phyloP scores from a whole-genome alignment of 2,329 filamentous ascomycete genomes.

The Pseudogymnoascus sp. region DNA sequence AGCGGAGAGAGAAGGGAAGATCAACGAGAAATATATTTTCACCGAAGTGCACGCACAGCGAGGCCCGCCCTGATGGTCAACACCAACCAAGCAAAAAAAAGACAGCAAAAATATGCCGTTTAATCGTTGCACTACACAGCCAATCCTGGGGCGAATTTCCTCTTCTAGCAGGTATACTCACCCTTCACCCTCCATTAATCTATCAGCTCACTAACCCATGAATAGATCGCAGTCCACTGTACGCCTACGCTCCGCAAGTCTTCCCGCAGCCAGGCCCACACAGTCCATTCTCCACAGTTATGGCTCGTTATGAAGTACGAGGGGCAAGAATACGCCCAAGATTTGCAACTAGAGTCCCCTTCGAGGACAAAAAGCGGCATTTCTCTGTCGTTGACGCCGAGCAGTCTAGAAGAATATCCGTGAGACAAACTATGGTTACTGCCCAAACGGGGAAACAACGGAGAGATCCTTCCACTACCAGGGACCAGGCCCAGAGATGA shows the following conservation, averaged over 20 bases:
- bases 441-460: not conserved
- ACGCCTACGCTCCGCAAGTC: not conserved
- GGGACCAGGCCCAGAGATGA: not conserved
- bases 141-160: not conserved
- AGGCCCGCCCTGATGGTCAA: not conserved
- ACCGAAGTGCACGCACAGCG: not conserved
- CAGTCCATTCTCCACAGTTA: not conserved
- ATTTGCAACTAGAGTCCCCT: not conserved
- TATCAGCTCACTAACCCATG: not conserved
- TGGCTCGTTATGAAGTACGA: not conserved
- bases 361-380: not conserved
- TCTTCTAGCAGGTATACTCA: not conserved
- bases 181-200: not conserved
- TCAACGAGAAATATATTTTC: constrained; percentile 1
- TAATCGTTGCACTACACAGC: not conserved
- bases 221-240: not conserved
- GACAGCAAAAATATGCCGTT: not conserved
- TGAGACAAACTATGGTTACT: not conserved
- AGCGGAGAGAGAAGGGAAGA: not conserved
- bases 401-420: not conserved
- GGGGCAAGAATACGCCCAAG: not conserved
- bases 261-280: not conserved
- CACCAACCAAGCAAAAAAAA: not conserved
- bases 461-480: not conserved
- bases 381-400: not conserved